A percentile compares a stretch with the other conserved stretches of the same genome.
phyloP scores from a whole-genome alignment of 495 filamentous ascomycete genomes.

The Aspergillus affinis region DNA sequence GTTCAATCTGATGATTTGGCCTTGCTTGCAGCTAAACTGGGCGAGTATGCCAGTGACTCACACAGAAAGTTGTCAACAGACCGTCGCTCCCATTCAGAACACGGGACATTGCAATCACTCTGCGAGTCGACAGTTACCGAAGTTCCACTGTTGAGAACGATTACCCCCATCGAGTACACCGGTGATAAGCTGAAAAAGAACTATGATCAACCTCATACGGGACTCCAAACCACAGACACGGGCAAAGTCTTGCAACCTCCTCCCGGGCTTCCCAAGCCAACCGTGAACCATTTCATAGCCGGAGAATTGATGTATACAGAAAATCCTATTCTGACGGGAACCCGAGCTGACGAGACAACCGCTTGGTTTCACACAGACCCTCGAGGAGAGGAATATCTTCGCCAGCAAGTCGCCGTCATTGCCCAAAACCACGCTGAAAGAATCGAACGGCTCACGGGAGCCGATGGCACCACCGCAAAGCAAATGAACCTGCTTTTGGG shows the following conservation, averaged over 20 bases:
- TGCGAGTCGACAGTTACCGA: background rate
- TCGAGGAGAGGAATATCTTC: slow-evolving; percentile 20
- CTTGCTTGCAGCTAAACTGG: background rate
- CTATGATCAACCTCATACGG: background rate
- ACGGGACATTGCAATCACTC: background rate
- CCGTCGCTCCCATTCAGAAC: background rate
- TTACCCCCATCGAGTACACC: background rate
- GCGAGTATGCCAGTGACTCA: background rate
- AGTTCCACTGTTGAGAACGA: background rate
- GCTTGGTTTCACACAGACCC: slow-evolving; percentile 29
- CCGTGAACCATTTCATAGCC: background rate
- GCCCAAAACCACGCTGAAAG: slow-evolving; percentile 15
- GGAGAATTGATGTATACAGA: background rate
- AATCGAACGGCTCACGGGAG: slow-evolving; percentile 7
- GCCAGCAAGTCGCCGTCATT: slow-evolving; percentile 20
- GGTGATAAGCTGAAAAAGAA: background rate
- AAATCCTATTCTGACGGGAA: background rate
- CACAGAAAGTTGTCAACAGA: background rate
- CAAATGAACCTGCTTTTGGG: slow-evolving; percentile 24
- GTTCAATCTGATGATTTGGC: background rate
- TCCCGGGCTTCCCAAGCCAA: slow-evolving; percentile 19
- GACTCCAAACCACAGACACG: background rate
- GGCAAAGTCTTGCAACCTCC: slow-evolving; percentile 14
- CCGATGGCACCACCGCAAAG: slow-evolving; percentile 11
- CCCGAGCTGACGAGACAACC: slow-evolving; percentile 21